These are phyloP conservation scores for Ensete ventricosum DNA, from an alignment of 176 grass and related monocot species.

Conservation along the genomic window DNA sequence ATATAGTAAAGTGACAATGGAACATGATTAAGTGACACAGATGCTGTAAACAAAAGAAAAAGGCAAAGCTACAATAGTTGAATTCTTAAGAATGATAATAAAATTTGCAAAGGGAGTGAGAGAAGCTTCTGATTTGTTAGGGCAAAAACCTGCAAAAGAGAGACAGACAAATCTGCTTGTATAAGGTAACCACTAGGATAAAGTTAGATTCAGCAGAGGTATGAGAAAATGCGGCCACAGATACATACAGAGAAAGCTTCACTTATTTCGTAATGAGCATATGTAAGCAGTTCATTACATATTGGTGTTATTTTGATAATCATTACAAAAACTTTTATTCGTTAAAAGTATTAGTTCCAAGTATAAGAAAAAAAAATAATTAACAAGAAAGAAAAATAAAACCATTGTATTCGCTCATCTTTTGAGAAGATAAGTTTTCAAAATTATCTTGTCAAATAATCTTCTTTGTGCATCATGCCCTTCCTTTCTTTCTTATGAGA, in stretches of 20 bases:
- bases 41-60: background rate
- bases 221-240: background rate
- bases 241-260: conserved; percentile 79
- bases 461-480: no score
- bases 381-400: no score
- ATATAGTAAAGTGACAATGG: background rate
- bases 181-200: background rate
- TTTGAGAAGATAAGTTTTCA: no score
- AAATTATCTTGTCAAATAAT: no score
- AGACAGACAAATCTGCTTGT: conserved; percentile 13
- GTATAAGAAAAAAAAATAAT: no score
- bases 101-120: conserved; percentile 33
- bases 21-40: background rate
- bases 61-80: background rate
- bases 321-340: no score
- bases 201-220: background rate
- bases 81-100: background rate
- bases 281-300: no score
- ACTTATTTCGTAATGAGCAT: conserved; percentile 64
- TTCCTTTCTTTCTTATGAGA: no score
- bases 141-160: conserved; percentile 58
- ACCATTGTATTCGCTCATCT: no score
- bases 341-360: no score
- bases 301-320: no score
- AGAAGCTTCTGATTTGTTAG: conserved; percentile 99